A percentile compares a stretch with the other conserved stretches of the same genome.
These are phyloP conservation scores for Paraphoma sp. DNA, from an alignment of 2,329 filamentous ascomycete genomes.

Conservation along the genomic window DNA sequence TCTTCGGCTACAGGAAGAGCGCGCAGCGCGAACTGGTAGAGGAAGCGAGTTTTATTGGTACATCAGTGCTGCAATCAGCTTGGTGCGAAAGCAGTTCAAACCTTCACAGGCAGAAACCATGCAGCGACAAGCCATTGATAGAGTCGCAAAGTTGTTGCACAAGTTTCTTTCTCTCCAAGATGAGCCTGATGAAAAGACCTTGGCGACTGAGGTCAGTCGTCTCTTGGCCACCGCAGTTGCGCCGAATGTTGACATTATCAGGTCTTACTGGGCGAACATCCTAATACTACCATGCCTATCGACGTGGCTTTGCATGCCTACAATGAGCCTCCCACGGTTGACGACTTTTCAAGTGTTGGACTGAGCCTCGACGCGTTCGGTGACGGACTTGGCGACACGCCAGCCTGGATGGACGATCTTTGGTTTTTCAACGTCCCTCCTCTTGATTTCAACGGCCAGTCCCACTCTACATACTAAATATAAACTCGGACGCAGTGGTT, in stretches of 20 bases:
- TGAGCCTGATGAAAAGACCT: slow-evolving; percentile 12
- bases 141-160: slow-evolving; percentile 24
- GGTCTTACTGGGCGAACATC: slow-evolving; percentile 3
- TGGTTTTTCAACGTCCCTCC: slow-evolving; percentile 22
- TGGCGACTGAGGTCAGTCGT: slow-evolving; percentile 18
- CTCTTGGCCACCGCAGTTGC: neutral
- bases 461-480: neutral
- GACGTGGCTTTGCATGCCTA: neutral
- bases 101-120: slow-evolving; percentile 21
- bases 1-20: slow-evolving; percentile 42
- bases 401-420: slow-evolving; percentile 27
- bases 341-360: slow-evolving; percentile 6
- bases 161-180: slow-evolving; percentile 26
- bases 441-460: slow-evolving; percentile 4
- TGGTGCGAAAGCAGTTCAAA: slow-evolving; percentile 34
- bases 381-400: slow-evolving; percentile 2
- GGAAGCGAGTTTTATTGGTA: slow-evolving; percentile 47
- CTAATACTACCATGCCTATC: neutral
- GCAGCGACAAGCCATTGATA: slow-evolving; percentile 31
- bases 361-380: slow-evolving; percentile 19
- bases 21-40: slow-evolving; percentile 40
- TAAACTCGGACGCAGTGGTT: neutral
- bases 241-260: slow-evolving; percentile 1
- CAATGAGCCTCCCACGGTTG: neutral
- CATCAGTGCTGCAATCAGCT: slow-evolving; percentile 39